Base-by-base conservation (phyloP, 169 alveolate genomes). In the Eimeria acervulina region DNA sequence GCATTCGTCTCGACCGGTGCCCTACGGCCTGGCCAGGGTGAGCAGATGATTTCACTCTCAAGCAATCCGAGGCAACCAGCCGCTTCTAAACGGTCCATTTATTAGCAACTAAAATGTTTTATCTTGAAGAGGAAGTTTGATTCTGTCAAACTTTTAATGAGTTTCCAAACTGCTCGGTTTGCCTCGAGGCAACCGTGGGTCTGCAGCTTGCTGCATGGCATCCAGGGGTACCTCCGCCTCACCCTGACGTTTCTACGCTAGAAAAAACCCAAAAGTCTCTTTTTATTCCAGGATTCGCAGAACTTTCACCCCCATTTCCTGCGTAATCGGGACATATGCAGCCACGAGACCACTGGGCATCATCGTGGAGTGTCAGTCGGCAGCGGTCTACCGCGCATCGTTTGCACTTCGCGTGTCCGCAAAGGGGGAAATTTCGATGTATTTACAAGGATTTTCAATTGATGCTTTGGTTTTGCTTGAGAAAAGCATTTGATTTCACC, bases 311-410 rank as follows among this genome's bases (percentile, higher is more conserved):
- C 13, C 38, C 17, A 59, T 59, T 59, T 7, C 15, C 8, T 6
- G 51, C 55, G 4, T 17, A 19, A 36, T 72, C 84, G 52, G 52
- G 84, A 36, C 33, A 15, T 23, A 36, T 72, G 84, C 84, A 19
- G 31, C 55, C 0, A 72, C 84, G 52, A 36, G 84, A 72, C 84
- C 84, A 72, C 55, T 72, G 84, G 84, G 84, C 84, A 33, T 36
- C 84, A 0, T 38, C 84, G 74, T 36, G 84, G 28, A n/a, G 55
- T 23, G 51, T 28, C 40, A 26, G 80, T 72, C 84, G 84, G 44
- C 84, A 8, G 84, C 84, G 84, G 84, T 40, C n/a, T 13, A 31
- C 15, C 52, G 84, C 31, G 33, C 52, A 8, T 51, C 74, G 36
- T 0, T n/a, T 63, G 33, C 36, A 2, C 74, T n/a, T 0, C 13